A percentile compares a stretch with the other conserved stretches of the same genome.
Evolutionary conservation across 164 flowering plant species (phyloP).

Genomic region (Piper longum): DNA sequence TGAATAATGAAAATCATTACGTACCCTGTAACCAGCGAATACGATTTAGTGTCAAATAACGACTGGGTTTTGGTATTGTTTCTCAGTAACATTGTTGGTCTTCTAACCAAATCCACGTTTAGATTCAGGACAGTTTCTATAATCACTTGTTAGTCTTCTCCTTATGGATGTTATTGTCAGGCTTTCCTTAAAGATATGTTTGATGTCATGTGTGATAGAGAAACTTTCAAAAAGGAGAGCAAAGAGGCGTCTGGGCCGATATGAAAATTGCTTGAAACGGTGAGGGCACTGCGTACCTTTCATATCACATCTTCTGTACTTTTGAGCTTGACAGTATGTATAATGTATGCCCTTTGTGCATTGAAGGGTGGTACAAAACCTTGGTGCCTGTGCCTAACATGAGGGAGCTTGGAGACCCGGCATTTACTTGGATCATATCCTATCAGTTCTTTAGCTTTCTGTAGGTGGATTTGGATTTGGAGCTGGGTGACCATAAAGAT

Average conservation of each 20-base stretch:
- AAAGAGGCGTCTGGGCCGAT: not conserved
- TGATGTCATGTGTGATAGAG: not conserved
- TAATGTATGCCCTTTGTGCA: constrained; percentile 2
- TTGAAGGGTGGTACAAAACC: constrained; percentile 6
- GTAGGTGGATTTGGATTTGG: not conserved
- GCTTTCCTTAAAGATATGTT: not conserved
- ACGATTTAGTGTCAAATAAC: no score
- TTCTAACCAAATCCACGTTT: not conserved
- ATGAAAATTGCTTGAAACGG: constrained; percentile 6
- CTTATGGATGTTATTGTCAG: not conserved
- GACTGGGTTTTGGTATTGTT: no score
- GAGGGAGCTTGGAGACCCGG: constrained; percentile 2
- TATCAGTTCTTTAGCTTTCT: constrained; percentile 5
- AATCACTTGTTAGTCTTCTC: not conserved
- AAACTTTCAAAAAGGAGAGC: constrained; percentile 1
- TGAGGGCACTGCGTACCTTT: constrained; percentile 7
- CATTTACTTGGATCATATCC: constrained; percentile 5
- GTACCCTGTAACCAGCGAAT: not conserved
- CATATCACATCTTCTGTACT: constrained; percentile 2
- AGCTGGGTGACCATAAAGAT: not conserved
- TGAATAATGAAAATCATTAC: not conserved
- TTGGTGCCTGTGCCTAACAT: constrained; percentile 6
- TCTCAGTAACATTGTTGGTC: no score
- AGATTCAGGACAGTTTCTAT: not conserved
- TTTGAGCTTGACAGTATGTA: constrained; percentile 3